Conservation (phyloP, 2,329 filamentous ascomycete genomes). For the Alternaria sp. region DNA sequence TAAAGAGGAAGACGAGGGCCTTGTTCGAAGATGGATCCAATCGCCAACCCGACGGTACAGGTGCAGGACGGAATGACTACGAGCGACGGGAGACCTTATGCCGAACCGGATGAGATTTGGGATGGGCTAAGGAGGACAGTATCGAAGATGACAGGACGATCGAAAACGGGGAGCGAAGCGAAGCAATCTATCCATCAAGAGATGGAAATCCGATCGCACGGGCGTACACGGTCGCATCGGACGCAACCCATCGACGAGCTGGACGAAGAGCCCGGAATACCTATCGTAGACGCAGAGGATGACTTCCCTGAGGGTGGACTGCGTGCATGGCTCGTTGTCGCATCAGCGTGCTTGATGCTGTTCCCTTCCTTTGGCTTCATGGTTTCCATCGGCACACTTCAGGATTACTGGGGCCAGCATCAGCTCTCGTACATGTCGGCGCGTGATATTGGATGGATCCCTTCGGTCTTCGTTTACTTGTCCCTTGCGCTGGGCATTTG, state of each 20-base stretch:
- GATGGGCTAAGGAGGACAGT: constrained; percentile 27
- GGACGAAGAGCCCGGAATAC: constrained; percentile 20
- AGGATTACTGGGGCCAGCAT: constrained; percentile 77
- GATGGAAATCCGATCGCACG: constrained; percentile 14
- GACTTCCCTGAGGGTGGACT: constrained; percentile 51
- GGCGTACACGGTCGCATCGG: constrained; percentile 15
- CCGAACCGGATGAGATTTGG: constrained; percentile 31
- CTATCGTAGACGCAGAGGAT: constrained; percentile 37
- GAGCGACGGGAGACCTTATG: constrained; percentile 12
- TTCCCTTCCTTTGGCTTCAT: constrained; percentile 50
- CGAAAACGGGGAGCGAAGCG: constrained; percentile 24
- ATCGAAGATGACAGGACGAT: constrained; percentile 32
- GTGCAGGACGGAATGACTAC: constrained; percentile 29
- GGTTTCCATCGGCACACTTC: constrained; percentile 72
- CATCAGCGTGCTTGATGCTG: constrained; percentile 46
- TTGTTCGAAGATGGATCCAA: constrained; percentile 36
- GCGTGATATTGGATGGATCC: constrained; percentile 84
- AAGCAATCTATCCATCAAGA: constrained; percentile 21
- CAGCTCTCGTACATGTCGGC: constrained; percentile 70
- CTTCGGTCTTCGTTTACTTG: constrained; percentile 84
- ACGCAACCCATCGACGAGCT: constrained; percentile 7
- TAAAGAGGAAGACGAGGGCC: background rate
- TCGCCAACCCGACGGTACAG: constrained; percentile 37
- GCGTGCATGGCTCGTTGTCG: constrained; percentile 52
- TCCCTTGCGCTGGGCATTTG: constrained; percentile 85